These are phyloP conservation scores for Paraphaeosphaeria sporulosa DNA, from an alignment of 2,329 filamentous ascomycete genomes.

Conservation along the genomic window DNA sequence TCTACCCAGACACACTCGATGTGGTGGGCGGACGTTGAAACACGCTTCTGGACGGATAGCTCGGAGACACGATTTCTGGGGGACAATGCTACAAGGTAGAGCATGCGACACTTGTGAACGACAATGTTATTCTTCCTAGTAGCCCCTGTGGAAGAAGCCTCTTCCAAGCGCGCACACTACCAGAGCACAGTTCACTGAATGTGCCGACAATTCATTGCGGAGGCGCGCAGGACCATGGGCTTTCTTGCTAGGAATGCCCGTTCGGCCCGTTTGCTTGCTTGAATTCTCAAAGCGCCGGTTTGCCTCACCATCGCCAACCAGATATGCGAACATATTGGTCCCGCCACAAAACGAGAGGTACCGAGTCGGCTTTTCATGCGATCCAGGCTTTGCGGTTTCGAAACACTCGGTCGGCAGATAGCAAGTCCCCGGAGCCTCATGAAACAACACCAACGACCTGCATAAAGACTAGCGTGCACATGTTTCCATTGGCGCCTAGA, in stretches of 20 bases:
- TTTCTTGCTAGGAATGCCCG: neutral
- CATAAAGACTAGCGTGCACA: conserved; percentile 2
- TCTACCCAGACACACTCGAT: too few species aligned
- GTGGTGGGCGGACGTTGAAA: too few species aligned
- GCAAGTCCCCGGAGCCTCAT: neutral
- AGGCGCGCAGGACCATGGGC: neutral
- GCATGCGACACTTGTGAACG: neutral
- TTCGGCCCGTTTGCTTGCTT: neutral
- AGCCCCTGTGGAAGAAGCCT: neutral
- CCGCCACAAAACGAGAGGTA: neutral
- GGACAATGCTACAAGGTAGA: too few species aligned
- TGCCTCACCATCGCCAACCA: neutral
- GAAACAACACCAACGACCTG: conserved; percentile 6
- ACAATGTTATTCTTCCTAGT: neutral
- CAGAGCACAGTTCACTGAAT: neutral
- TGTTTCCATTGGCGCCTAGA: neutral
- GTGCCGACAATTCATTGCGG: too few species aligned
- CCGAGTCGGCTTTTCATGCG: neutral
- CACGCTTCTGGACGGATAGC: neutral
- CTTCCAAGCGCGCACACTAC: neutral
- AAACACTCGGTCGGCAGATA: neutral
- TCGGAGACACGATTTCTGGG: neutral
- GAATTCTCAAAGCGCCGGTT: conserved; percentile 2
- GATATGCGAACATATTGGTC: conserved; percentile 2
- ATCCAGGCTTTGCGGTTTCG: neutral